Evolutionary conservation across 257 asterid genomes (phyloP).

Genomic region (Petunia secreta): DNA sequence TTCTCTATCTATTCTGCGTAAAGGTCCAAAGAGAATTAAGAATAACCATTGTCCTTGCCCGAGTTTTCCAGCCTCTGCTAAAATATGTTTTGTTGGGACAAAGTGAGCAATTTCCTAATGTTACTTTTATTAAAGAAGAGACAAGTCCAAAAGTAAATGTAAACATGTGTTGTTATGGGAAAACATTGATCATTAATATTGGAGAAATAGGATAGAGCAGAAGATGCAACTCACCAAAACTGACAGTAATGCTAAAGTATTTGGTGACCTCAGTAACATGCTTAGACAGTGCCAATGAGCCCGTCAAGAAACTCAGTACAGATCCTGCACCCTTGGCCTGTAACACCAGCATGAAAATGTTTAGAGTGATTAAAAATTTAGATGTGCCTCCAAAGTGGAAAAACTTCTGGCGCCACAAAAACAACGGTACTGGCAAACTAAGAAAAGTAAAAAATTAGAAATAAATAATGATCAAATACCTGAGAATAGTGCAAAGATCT

Average conservation of each 20-base stretch:
- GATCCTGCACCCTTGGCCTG: conserved; percentile 98
- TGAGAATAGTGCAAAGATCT: conserved; percentile 82
- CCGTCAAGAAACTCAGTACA: conserved; percentile 88
- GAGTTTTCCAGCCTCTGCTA: too few relatives aligned
- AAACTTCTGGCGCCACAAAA: background rate
- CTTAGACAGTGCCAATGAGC: conserved; percentile 82
- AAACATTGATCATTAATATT: background rate
- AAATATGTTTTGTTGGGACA: too few relatives aligned
- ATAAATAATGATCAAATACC: conserved; percentile 38
- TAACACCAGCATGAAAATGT: background rate
- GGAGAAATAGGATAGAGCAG: too few relatives aligned
- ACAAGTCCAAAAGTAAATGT: too few relatives aligned
- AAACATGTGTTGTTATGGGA: too few relatives aligned
- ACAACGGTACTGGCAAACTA: too few relatives aligned
- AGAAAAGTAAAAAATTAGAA: background rate
- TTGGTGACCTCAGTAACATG: conserved; percentile 80
- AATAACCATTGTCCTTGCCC: too few relatives aligned
- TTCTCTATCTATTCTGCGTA: too few relatives aligned
- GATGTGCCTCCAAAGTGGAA: background rate
- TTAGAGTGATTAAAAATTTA: too few relatives aligned
- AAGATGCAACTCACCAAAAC: conserved; percentile 56
- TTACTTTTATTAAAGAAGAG: too few relatives aligned
- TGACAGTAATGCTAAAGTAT: conserved; percentile 83
- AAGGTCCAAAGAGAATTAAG: too few relatives aligned
- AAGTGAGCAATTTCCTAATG: too few relatives aligned